Evolutionary conservation across 306 rosid genomes (phyloP), one percentile per base, ranked within the genome.

Genomic region (Alnus glutinosa): DNA sequence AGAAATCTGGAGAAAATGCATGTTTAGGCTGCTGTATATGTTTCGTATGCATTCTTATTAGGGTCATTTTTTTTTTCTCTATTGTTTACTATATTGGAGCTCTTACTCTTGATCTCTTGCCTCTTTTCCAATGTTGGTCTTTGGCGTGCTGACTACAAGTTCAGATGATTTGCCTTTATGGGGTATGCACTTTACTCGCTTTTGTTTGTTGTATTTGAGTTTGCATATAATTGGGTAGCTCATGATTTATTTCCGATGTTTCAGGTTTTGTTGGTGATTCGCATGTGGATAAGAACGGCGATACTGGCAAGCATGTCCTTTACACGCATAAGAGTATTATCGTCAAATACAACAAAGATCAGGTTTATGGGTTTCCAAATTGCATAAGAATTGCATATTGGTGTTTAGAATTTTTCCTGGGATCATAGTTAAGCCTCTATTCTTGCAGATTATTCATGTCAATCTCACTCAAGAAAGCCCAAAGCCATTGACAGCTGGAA

Each of bases 121-220:
- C 63, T 47, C 77, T 58, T 85, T 70, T 47, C 74, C 34, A 74
- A 82, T 64, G 66, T 67, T 88, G 92, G 83, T 84, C 57, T 58
- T 83, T 5, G 74, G 85, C 74, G 78, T 73, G 88, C 82, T 62
- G 80, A 79, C 77, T 81, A 54, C 85, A 78, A 79, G 80, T 84
- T 77, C 98, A 96, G 99, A 96, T 85, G 99, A 96, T 81, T 93
- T 96, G 72, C 99, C 99, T 75, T 83, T 96, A 77, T 93, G 98
- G 98, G 98, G 99, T 96, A 96, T 82, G 89, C 80, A 63, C 67
- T 75, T 39, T 19, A 72, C 75, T 73, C 51, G 2, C 71, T 77
- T 82, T 81, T 67, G 54, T 75, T 75, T 72, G 62, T 71, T 68
- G 68, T 39, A 47, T 77, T 72, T 78, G 58, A 48, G 55, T 76